These are phyloP conservation scores for Jamesozyma rosinii DNA, from an alignment of 805 yeast genomes.

Conservation along the genomic window DNA sequence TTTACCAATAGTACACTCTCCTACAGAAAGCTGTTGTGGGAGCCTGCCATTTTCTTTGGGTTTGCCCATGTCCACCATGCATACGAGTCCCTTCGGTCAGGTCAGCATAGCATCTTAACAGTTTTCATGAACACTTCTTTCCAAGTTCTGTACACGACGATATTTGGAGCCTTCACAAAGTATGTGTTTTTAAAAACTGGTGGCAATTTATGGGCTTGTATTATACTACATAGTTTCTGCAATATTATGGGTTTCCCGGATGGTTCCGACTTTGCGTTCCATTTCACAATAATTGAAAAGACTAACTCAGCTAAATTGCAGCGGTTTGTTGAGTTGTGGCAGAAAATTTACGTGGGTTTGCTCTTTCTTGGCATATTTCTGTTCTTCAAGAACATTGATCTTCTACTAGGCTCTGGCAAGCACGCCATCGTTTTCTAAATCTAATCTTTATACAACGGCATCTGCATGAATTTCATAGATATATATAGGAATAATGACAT, in stretches of 20 bases:
- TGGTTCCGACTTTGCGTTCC: constrained; percentile 14
- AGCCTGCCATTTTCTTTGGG: constrained; percentile 27
- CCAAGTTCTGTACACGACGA: constrained; percentile 26
- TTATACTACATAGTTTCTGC: constrained; percentile 24
- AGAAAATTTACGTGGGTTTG: constrained; percentile 16
- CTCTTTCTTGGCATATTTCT: constrained; percentile 15
- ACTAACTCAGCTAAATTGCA: background rate
- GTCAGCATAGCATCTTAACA: constrained; percentile 9
- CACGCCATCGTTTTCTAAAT: background rate
- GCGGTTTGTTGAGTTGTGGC: constrained; percentile 15
- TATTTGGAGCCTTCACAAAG: constrained; percentile 29
- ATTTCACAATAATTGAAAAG: constrained; percentile 10
- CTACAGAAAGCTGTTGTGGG: constrained; percentile 11
- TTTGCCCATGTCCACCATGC: constrained; percentile 31
- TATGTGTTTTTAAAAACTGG: constrained; percentile 24
- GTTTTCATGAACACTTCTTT: constrained; percentile 15
- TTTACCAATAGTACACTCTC: constrained; percentile 4
- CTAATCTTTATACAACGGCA: background rate
- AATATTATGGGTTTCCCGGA: constrained; percentile 30
- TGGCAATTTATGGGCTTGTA: constrained; percentile 25
- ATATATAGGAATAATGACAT: too few species aligned
- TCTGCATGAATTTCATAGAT: too few species aligned
- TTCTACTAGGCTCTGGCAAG: background rate
- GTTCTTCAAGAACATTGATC: constrained; percentile 10
- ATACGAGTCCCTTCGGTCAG: constrained; percentile 17